A percentile compares a stretch with the other conserved stretches of the same genome.
phyloP scores from a whole-genome alignment of 805 yeast species.

The Starmerella apicola region DNA sequence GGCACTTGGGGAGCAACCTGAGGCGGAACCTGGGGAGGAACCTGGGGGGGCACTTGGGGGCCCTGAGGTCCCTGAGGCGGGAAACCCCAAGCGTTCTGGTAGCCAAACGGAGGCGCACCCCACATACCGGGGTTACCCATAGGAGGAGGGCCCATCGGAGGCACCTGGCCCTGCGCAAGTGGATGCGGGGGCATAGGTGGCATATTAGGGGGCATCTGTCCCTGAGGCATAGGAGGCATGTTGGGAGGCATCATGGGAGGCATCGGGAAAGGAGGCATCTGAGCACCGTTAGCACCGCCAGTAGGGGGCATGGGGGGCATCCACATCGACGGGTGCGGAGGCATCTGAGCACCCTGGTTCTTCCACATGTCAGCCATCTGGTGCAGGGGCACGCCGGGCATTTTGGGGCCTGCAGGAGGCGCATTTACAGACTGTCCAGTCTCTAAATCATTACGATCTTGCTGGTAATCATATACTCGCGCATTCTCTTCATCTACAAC shows the following conservation, averaged over 20 bases:
- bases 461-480: constrained; percentile 17
- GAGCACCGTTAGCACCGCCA: not conserved
- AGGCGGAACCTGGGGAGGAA: not conserved
- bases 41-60: not conserved
- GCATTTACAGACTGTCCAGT: constrained; percentile 5
- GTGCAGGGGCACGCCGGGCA: constrained; percentile 12
- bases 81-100: not conserved
- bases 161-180: constrained; percentile 4
- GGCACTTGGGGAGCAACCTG: constrained; percentile 2
- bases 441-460: constrained; percentile 17
- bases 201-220: not conserved
- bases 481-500: constrained; percentile 18
- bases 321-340: constrained; percentile 1
- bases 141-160: constrained; percentile 2
- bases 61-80: not conserved
- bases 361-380: constrained; percentile 17
- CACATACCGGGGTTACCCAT: not conserved
- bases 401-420: constrained; percentile 4
- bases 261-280: not conserved
- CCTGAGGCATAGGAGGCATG: not conserved
- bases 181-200: constrained; percentile 4
- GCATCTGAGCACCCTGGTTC: constrained; percentile 4
- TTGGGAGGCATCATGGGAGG: not conserved
- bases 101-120: not conserved
- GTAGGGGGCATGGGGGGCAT: constrained; percentile 1